Percentiles rank a stretch among this genome's conserved stretches.
phyloP scores from a whole-genome alignment of 305 asterid species.

The Solanum hybrid region DNA sequence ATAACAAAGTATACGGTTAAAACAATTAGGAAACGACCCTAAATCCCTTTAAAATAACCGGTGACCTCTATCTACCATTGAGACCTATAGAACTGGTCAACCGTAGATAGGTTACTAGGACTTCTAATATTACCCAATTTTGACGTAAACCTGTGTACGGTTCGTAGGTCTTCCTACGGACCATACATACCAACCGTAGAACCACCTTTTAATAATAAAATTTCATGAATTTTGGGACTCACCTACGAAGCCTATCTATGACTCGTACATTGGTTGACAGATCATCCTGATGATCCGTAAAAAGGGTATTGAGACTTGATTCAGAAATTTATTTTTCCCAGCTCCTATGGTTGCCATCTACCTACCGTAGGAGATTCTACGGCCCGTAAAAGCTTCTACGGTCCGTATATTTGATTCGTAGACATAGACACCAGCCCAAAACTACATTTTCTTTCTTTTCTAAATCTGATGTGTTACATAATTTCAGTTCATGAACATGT shows the following conservation, averaged over 20 bases:
- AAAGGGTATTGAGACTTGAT: neutral
- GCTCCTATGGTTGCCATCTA: neutral
- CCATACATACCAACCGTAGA: neutral
- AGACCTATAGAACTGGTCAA: neutral
- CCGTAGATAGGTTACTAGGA: neutral
- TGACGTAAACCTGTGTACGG: neutral
- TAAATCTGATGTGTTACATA: neutral
- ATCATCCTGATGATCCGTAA: neutral
- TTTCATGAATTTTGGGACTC: neutral
- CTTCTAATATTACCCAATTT: neutral
- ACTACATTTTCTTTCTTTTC: too few relatives aligned
- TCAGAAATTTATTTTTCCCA: neutral
- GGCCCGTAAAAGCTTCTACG: neutral
- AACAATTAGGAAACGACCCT: neutral
- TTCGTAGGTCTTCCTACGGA: neutral
- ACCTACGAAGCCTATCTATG: neutral
- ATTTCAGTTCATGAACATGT: neutral
- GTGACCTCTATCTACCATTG: neutral
- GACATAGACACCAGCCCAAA: neutral
- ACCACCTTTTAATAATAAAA: neutral
- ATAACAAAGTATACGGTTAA: neutral
- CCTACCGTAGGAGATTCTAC: neutral
- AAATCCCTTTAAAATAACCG: neutral
- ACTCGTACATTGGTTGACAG: neutral
- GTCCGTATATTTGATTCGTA: too few relatives aligned